These are phyloP conservation scores for Pythium aristosporum DNA, from an alignment of 352 stramenopile genomes.

Conservation along the genomic window DNA sequence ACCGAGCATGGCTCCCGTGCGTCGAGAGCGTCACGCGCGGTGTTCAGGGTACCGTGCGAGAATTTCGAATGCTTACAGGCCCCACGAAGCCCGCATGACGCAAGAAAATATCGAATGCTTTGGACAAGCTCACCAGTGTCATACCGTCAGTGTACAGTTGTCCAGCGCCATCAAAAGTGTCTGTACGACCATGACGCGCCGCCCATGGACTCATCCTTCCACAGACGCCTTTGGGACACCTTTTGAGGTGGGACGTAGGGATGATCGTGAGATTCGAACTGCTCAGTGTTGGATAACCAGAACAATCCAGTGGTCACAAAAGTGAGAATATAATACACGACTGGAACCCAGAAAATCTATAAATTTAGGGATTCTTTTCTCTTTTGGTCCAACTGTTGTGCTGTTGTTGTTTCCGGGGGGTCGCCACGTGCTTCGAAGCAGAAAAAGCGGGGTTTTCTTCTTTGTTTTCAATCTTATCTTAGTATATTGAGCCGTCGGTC, in stretches of 20 bases:
- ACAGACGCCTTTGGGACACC: neutral
- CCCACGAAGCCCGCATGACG: neutral
- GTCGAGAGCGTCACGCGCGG: neutral
- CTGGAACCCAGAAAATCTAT: neutral
- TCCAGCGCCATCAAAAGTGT: too few species aligned
- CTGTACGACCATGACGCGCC: neutral
- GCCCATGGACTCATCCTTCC: neutral
- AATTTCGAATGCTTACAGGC: neutral
- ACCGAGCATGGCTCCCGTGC: neutral
- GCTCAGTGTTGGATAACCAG: neutral
- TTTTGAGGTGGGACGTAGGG: too few species aligned
- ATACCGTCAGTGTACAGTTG: neutral
- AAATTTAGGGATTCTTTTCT: neutral
- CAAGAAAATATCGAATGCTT: neutral
- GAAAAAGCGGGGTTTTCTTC: constrained; percentile 7
- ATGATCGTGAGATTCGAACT: neutral
- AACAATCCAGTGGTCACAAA: neutral
- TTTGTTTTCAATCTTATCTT: constrained; percentile 15
- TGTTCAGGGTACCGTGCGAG: neutral
- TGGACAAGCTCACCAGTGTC: neutral
- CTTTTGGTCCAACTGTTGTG: neutral
- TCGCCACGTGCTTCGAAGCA: constrained; percentile 23
- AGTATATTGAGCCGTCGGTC: constrained; percentile 12
- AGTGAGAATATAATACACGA: neutral
- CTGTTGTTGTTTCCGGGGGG: neutral